A percentile compares a stretch with the other conserved stretches of the same genome.
Evolutionary conservation across 1,139 yeast species (phyloP).

Genomic region (Yamadazyma oceani): DNA sequence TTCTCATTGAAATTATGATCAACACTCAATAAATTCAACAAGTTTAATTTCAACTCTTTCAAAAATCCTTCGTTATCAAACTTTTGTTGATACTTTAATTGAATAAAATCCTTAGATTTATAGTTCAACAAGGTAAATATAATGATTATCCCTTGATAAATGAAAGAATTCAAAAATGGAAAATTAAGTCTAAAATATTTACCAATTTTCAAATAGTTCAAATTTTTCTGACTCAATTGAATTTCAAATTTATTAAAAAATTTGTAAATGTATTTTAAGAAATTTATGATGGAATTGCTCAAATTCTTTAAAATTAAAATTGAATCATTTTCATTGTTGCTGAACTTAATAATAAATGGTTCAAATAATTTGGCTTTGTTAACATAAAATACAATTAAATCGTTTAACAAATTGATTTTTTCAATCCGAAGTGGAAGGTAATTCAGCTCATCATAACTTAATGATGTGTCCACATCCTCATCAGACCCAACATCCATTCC

Average conservation of each 20-base stretch:
- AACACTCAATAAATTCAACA: conserved; percentile 24
- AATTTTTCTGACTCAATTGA: conserved; percentile 19
- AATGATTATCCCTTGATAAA: conserved; percentile 54
- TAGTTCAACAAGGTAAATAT: conserved; percentile 49
- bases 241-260: conserved; percentile 16
- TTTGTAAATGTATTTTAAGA: conserved; percentile 30
- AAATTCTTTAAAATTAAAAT: conserved; percentile 30
- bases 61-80: conserved; percentile 25
- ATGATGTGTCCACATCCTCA: conserved; percentile 10
- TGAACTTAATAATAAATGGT: conserved; percentile 46
- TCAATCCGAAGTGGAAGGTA: conserved; percentile 33
- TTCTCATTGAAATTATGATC: conserved; percentile 23
- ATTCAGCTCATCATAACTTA: conserved; percentile 18
- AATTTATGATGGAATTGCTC: conserved; percentile 37
- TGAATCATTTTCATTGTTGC: conserved; percentile 27
- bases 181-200: conserved; percentile 35
- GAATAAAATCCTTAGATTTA: conserved; percentile 37
- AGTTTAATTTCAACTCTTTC: conserved; percentile 23
- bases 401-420: conserved; percentile 38
- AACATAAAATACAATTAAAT: conserved; percentile 46
- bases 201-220: conserved; percentile 29
- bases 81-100: conserved; percentile 15
- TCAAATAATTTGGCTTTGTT: conserved; percentile 54
- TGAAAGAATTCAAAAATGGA: conserved; percentile 50
- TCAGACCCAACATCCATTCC: no score